phyloP scores from a whole-genome alignment of 176 grass and related monocot genomes.

The bread wheat (Triticum aestivum) region IWGSC_CS_RefSeq_v2.1 NC_057813.1:154318757-154319256 shows the following conservation, averaged over 20 bases:
- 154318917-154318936: no score
- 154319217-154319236: neutral
- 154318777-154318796: neutral
- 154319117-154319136: no score
- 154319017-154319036: no score
- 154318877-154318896: neutral
- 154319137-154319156: no score
- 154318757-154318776: neutral
- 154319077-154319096: no score
- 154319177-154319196: neutral
- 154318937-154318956: no score
- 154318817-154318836: constrained; percentile 12
- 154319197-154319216: neutral
- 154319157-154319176: neutral
- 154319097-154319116: no score
- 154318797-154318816: neutral
- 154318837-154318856: neutral
- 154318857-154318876: neutral
- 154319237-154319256: neutral
- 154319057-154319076: no score
- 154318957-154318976: no score
- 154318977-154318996: no score
- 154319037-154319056: no score
- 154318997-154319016: no score
- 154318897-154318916: neutral